Percentiles rank a stretch among this genome's conserved stretches.
Conservation (phyloP, 108 stramenopile genomes). For the Mediolabrus comicus region DNA sequence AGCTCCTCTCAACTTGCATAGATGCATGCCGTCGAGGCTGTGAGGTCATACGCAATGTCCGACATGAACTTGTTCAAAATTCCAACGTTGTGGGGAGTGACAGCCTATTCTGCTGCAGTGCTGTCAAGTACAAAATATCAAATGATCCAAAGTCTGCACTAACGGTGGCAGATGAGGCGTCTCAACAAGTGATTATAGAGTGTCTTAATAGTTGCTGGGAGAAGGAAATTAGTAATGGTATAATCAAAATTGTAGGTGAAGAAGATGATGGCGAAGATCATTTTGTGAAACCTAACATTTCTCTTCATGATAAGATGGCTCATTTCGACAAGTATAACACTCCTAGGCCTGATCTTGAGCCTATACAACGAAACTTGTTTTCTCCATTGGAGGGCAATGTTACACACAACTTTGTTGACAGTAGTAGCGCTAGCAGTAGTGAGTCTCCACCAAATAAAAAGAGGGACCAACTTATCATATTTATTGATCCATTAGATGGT, state of each 20-base stretch:
- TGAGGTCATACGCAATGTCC: constrained; percentile 59
- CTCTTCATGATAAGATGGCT: constrained; percentile 1
- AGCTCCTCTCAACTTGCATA: constrained; percentile 63
- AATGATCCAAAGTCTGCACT: constrained; percentile 51
- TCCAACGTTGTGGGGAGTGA: constrained; percentile 3
- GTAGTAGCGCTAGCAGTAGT: background rate
- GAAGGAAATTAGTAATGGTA: constrained; percentile 15
- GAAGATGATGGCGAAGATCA: constrained; percentile 32
- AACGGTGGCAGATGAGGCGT: constrained; percentile 50
- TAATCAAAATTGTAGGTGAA: constrained; percentile 37
- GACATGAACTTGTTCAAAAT: constrained; percentile 5
- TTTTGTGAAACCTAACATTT: background rate
- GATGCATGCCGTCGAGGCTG: constrained; percentile 69
- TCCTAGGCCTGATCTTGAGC: constrained; percentile 27
- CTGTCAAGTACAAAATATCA: constrained; percentile 33
- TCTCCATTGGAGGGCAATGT: background rate
- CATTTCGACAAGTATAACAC: constrained; percentile 35
- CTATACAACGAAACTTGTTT: constrained; percentile 18
- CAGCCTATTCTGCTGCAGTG: background rate
- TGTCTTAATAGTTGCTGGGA: constrained; percentile 33
- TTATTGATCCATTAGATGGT: constrained; percentile 85
- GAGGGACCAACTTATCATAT: constrained; percentile 41
- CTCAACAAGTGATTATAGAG: constrained; percentile 35
- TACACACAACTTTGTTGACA: background rate
- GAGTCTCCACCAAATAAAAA: background rate